Base-by-base conservation (phyloP, 371 early-diverging fungal species). In the Mucor indicus region DNA sequence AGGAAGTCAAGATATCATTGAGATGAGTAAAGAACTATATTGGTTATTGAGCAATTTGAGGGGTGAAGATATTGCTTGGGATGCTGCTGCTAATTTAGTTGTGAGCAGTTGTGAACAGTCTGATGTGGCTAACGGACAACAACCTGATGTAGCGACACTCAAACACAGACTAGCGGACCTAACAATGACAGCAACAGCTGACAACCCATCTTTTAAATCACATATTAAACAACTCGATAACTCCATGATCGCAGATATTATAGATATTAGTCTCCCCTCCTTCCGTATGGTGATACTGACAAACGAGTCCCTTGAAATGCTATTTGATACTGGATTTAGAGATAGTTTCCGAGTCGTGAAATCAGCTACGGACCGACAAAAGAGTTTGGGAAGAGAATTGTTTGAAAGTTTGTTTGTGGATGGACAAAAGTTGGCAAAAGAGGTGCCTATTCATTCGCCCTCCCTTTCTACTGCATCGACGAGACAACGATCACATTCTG, bases 21-120 rank as follows among this genome's bases (percentile, higher is more conserved):
- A 83, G 36, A 71, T 93, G 58, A 87, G 91, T 4, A 95, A 94
- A 65, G 84, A 86, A 38, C 59, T 94, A 4, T 71, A 93, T 23
- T 89, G 84, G 56, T 56, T 90, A 9, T 68, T 61, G 17, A 37
- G 56, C 9, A 29, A 48, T 0, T 13, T 52, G 1, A 55, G 49
- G 38, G 61, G 52, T 17, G 43, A 29, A 9, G 43, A 47, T 9
- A 61, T 61, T 23, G 61, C 61, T 0, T 61, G 61, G 61, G 61
- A 61, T 30, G 51, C 61, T 9, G 55, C 52, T 0, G 51, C 50
- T 13, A 61, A 49, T 19, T 33, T 61, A 1, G 55, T 61, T 11
- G 41, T 61, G 15, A 51, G 55, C 16, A 61, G 60, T 7, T 79
- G 81, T 11, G 73, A 81, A 23, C 82, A 79, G 47, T 75, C 77